These are phyloP conservation scores for Hypoxylon rubiginosum DNA, from an alignment of 2,329 filamentous ascomycete species.

Conservation along the genomic window DNA sequence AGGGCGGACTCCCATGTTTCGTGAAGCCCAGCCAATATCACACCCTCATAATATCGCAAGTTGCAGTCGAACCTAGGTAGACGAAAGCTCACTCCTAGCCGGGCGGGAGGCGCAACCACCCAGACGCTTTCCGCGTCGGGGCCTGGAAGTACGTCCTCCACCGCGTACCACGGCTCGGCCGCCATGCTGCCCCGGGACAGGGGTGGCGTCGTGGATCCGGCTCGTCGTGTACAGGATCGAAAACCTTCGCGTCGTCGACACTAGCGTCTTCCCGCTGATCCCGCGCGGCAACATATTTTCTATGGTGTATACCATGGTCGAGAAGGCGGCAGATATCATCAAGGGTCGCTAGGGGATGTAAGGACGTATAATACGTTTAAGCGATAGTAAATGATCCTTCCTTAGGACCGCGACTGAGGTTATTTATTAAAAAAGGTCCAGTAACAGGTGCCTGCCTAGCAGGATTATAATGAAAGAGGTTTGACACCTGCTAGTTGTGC, in stretches of 20 bases:
- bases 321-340: slow-evolving; percentile 51
- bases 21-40: slow-evolving; percentile 46
- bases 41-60: background rate
- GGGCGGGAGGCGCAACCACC: slow-evolving; percentile 50
- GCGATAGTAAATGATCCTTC: no score
- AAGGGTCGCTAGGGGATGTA: slow-evolving; percentile 20
- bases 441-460: background rate
- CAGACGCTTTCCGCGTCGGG: slow-evolving; percentile 42
- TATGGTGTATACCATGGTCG: slow-evolving; percentile 48
- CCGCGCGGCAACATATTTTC: slow-evolving; percentile 51
- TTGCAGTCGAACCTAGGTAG: no score
- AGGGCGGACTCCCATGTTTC: slow-evolving; percentile 67
- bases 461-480: background rate
- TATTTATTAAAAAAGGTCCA: no score
- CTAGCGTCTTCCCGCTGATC: slow-evolving; percentile 53
- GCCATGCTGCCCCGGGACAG: slow-evolving; percentile 50
- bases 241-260: slow-evolving; percentile 54
- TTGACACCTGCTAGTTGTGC: background rate
- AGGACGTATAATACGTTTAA: no score
- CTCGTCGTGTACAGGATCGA: slow-evolving; percentile 53
- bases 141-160: slow-evolving; percentile 27
- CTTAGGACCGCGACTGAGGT: background rate
- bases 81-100: no score
- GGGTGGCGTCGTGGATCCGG: slow-evolving; percentile 54
- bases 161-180: slow-evolving; percentile 54